These are phyloP conservation scores for Nitzschia putrida DNA, from an alignment of 108 stramenopile genomes.

Conservation along the genomic window DNA sequence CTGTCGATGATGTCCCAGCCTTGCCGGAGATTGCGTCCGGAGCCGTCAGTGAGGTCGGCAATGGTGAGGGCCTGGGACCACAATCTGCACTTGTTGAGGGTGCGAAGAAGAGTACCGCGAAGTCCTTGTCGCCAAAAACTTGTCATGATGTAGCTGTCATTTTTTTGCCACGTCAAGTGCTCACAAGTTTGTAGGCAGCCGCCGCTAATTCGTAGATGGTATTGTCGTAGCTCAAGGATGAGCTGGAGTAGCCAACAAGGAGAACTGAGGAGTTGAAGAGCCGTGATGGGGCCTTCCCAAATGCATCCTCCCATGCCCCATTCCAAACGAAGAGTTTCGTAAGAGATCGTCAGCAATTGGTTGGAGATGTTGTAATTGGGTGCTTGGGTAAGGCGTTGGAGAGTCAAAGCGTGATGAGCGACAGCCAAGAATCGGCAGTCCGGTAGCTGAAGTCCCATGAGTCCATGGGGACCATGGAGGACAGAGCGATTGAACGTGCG, in stretches of 20 bases:
- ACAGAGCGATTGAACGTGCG: neutral
- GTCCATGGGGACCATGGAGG: neutral
- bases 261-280: neutral
- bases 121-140: neutral
- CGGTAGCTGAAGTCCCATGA: neutral
- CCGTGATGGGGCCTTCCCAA: neutral
- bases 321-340: neutral
- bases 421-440: neutral
- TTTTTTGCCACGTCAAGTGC: neutral
- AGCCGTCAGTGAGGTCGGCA: neutral
- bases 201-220: neutral
- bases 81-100: slow-evolving; percentile 2
- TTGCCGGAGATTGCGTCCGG: neutral
- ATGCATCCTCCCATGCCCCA: neutral
- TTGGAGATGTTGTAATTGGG: neutral
- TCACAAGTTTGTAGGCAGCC: neutral
- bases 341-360: neutral
- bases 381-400: neutral
- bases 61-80: neutral
- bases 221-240: neutral
- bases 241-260: neutral
- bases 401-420: too few species aligned
- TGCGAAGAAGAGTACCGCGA: neutral
- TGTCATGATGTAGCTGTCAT: neutral
- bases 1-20: neutral